Percentiles rank a stretch among this genome's conserved stretches.
Conservation (phyloP, 2,329 filamentous ascomycete species). For the Emmonsiellopsis sp. region DNA sequence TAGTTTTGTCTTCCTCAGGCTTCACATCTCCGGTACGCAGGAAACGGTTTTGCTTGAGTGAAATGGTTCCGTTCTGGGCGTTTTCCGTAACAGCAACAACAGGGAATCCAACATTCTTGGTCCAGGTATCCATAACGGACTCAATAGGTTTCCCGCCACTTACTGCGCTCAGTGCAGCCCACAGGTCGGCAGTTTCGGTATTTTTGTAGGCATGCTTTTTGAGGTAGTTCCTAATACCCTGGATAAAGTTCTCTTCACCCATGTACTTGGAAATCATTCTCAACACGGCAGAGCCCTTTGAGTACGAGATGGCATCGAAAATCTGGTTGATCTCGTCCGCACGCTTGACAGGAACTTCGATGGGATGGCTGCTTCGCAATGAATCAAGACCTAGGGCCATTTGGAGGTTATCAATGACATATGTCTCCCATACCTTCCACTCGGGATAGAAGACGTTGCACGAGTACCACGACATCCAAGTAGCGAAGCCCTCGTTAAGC, state of each 20-base stretch:
- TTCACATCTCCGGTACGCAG: constrained; percentile 85
- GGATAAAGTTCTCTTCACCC: constrained; percentile 84
- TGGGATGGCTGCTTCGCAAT: constrained; percentile 86
- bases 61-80: constrained; percentile 60
- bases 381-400: constrained; percentile 82
- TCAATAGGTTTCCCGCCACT: constrained; percentile 88
- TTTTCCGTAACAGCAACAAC: constrained; percentile 80
- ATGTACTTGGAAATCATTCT: constrained; percentile 96
- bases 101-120: constrained; percentile 89
- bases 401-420: constrained; percentile 87
- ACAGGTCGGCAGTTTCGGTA: constrained; percentile 82
- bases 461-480: constrained; percentile 89
- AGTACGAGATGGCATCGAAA: constrained; percentile 95
- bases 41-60: constrained; percentile 91
- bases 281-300: constrained; percentile 89
- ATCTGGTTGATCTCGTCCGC: constrained; percentile 97
- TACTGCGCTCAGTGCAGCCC: constrained; percentile 76
- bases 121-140: constrained; percentile 91
- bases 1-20: constrained; percentile 77
- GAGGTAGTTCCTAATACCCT: constrained; percentile 81
- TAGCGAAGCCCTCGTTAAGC: constrained; percentile 90
- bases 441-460: constrained; percentile 94
- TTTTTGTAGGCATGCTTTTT: constrained; percentile 97
- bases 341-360: constrained; percentile 90
- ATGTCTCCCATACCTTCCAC: constrained; percentile 96